phyloP scores from a whole-genome alignment of 805 yeast genomes.

The Candida odintsovae region DNA sequence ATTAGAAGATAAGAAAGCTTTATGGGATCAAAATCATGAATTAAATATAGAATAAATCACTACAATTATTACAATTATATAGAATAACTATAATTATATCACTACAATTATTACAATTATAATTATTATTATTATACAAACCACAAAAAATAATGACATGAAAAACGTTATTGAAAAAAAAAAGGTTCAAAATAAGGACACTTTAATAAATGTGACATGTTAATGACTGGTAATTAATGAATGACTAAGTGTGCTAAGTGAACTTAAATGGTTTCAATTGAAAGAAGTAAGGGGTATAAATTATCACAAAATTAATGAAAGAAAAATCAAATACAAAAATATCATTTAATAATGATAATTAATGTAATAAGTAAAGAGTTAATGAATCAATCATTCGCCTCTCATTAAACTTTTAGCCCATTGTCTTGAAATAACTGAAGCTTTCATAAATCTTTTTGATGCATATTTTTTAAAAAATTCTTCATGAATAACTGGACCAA shows the following conservation, averaged over 20 bases:
- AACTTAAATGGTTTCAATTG: no score
- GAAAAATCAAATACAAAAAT: no score
- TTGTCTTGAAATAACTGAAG: conserved; percentile 70
- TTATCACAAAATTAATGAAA: no score
- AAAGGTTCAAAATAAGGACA: neutral
- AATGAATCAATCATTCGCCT: conserved; percentile 4
- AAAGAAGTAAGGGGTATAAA: conserved; percentile 2
- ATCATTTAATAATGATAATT: no score
- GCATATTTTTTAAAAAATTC: conserved; percentile 93
- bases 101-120: neutral
- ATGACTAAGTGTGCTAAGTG: neutral
- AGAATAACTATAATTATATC: neutral
- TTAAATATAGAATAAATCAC: neutral
- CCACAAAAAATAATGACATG: neutral
- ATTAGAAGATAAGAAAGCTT: conserved; percentile 7
- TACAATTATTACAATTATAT: neutral
- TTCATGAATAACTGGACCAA: conserved; percentile 80
- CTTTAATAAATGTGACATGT: neutral
- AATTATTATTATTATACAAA: conserved; percentile 7
- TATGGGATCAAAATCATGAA: conserved; percentile 11
- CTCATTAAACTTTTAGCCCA: conserved; percentile 60
- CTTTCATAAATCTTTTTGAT: conserved; percentile 81
- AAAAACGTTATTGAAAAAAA: neutral
- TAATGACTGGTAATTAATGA: neutral
- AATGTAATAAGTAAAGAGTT: no score